A percentile compares a stretch with the other conserved stretches of the same genome.
These are phyloP conservation scores for Venturia asperata DNA, from an alignment of 2,329 filamentous ascomycete genomes.

Conservation along the genomic window DNA sequence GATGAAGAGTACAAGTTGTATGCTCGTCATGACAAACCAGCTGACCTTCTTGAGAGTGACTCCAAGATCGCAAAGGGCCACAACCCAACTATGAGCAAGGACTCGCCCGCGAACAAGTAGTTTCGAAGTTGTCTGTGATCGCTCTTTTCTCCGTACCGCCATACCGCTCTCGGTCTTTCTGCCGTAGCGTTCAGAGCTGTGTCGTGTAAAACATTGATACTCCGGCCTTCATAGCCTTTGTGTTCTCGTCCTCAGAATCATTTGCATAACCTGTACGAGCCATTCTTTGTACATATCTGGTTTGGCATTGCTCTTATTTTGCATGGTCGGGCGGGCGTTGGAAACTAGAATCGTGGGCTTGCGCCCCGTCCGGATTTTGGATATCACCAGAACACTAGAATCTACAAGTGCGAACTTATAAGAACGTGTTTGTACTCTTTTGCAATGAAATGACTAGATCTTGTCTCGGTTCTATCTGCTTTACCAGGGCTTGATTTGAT, in stretches of 20 bases:
- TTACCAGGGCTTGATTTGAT: no score
- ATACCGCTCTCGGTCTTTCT: neutral
- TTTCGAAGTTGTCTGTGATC: neutral
- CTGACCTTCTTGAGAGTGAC: conserved; percentile 46
- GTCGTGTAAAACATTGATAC: neutral
- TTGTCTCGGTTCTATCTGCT: no score
- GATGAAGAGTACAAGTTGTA: conserved; percentile 46
- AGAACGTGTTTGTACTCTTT: neutral
- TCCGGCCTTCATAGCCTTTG: neutral
- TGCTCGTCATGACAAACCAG: conserved; percentile 47
- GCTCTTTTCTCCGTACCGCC: neutral
- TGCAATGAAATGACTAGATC: no score
- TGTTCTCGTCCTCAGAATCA: neutral
- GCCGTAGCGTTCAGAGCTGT: neutral
- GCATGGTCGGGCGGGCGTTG: neutral
- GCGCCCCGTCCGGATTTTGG: neutral
- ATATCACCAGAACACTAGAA: neutral
- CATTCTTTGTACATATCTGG: neutral
- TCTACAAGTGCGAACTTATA: neutral
- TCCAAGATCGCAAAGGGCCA: conserved; percentile 38
- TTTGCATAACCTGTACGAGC: neutral
- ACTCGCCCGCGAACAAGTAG: conserved; percentile 46
- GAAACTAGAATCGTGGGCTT: neutral
- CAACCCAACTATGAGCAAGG: conserved; percentile 39
- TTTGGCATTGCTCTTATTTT: neutral